Conservation (phyloP, 495 filamentous ascomycete genomes). For the Aspergillus indologenus region DNA sequence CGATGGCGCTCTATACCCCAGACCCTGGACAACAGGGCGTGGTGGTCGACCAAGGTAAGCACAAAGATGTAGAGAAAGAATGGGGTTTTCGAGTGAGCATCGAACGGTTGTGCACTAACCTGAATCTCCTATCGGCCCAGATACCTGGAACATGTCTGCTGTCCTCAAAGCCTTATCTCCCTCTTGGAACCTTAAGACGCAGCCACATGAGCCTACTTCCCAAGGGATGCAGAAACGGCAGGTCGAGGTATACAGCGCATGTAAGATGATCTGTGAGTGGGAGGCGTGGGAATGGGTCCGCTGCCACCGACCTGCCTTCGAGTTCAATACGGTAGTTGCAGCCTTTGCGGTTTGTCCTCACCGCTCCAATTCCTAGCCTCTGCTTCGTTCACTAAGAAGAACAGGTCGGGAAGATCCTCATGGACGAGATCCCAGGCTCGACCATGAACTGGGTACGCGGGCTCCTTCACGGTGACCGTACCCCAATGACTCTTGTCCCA, state of each 20-base stretch:
- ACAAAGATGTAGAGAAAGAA: too few relatives aligned
- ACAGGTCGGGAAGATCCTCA: constrained; percentile 30
- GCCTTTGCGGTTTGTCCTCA: too few relatives aligned
- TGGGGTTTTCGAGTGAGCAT: too few relatives aligned
- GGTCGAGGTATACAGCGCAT: too few relatives aligned
- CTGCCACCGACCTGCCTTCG: too few relatives aligned
- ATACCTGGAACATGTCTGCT: constrained; percentile 46
- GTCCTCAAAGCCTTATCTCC: constrained; percentile 32
- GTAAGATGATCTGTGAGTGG: too few relatives aligned
- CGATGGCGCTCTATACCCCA: constrained; percentile 25
- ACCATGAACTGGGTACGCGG: constrained; percentile 20
- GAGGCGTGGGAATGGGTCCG: too few relatives aligned
- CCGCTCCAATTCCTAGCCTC: too few relatives aligned
- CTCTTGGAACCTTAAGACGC: constrained; percentile 56
- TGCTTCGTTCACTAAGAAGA: too few relatives aligned
- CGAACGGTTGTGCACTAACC: too few relatives aligned
- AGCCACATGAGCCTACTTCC: constrained; percentile 20
- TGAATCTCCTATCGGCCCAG: constrained; percentile 7
- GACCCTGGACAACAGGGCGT: constrained; percentile 4
- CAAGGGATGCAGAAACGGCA: background rate
- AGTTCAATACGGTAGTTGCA: background rate
- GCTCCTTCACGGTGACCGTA: constrained; percentile 26
- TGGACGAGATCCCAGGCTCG: constrained; percentile 22
- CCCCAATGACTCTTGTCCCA: too few relatives aligned
- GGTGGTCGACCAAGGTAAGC: background rate